These are phyloP conservation scores for Endocladia muricata DNA, from an alignment of 31 red algal species.

Conservation along the genomic window DNA sequence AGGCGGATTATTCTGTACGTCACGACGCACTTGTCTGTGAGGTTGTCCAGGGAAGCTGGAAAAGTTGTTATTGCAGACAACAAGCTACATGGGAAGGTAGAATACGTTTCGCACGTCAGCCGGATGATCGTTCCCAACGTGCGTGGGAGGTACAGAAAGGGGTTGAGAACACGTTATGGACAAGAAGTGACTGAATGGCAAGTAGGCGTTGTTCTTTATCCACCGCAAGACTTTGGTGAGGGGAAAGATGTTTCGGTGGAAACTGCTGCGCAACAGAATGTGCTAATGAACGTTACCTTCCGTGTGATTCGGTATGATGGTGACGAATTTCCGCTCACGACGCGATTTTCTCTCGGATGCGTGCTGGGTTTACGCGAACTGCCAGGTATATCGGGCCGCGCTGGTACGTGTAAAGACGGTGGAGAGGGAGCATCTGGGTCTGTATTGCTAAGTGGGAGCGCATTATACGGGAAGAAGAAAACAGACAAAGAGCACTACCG, in stretches of 20 bases:
- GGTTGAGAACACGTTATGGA: conserved; percentile 7
- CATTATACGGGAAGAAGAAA: conserved; percentile 14
- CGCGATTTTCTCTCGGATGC: neutral
- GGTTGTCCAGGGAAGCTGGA: neutral
- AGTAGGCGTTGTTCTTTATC: neutral
- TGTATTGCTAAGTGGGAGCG: conserved; percentile 2
- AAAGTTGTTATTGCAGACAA: neutral
- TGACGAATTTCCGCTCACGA: neutral
- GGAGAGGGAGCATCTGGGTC: neutral
- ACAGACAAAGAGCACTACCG: neutral
- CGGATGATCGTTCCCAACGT: neutral
- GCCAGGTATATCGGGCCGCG: neutral
- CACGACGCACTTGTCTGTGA: conserved; percentile 5
- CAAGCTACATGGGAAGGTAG: neutral
- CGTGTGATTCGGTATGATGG: conserved; percentile 7
- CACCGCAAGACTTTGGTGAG: neutral
- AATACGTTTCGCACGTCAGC: conserved; percentile 9
- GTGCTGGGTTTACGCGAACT: neutral
- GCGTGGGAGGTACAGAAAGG: neutral
- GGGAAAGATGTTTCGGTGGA: neutral
- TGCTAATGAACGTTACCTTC: no score
- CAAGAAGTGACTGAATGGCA: neutral
- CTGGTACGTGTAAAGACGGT: neutral
- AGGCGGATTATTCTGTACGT: conserved; percentile 17
- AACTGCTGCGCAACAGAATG: no score